These are phyloP conservation scores for Exophiala lecanii-corni DNA, from an alignment of 2,329 filamentous ascomycete species.

Conservation along the genomic window DNA sequence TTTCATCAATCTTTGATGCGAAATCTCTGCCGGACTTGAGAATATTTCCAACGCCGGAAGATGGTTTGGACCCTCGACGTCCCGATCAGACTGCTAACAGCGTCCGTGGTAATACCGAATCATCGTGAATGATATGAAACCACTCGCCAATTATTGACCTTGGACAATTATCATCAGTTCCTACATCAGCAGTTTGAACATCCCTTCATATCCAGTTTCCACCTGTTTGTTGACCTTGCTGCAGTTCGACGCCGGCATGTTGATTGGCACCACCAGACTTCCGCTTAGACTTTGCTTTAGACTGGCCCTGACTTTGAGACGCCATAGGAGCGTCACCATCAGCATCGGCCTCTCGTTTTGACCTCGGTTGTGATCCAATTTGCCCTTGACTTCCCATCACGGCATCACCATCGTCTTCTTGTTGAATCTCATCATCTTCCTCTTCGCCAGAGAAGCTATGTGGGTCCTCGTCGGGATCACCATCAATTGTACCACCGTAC, in stretches of 20 bases:
- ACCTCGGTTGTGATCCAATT: neutral
- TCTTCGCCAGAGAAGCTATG: constrained; percentile 40
- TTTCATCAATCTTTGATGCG: too few relatives aligned
- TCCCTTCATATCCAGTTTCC: constrained; percentile 1
- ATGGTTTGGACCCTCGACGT: too few relatives aligned
- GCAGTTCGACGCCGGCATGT: neutral
- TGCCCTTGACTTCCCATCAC: constrained; percentile 20
- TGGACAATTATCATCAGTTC: too few relatives aligned
- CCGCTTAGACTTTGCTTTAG: neutral
- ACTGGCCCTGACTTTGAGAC: neutral
- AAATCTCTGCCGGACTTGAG: too few relatives aligned
- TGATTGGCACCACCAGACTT: neutral
- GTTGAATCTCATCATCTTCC: constrained; percentile 33
- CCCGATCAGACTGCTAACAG: too few relatives aligned
- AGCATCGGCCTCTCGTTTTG: constrained; percentile 3
- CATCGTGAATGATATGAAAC: too few relatives aligned
- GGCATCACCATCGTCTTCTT: constrained; percentile 20
- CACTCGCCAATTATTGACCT: too few relatives aligned
- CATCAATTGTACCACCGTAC: constrained; percentile 29
- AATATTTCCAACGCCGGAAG: too few relatives aligned
- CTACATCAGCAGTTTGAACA: too few relatives aligned
- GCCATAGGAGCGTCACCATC: constrained; percentile 1
- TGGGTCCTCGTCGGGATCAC: constrained; percentile 31
- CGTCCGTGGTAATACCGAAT: too few relatives aligned
- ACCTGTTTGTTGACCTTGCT: neutral